Evolutionary conservation across 352 stramenopile genomes (phyloP).

Genomic region (Globisporangium splendens): DNA sequence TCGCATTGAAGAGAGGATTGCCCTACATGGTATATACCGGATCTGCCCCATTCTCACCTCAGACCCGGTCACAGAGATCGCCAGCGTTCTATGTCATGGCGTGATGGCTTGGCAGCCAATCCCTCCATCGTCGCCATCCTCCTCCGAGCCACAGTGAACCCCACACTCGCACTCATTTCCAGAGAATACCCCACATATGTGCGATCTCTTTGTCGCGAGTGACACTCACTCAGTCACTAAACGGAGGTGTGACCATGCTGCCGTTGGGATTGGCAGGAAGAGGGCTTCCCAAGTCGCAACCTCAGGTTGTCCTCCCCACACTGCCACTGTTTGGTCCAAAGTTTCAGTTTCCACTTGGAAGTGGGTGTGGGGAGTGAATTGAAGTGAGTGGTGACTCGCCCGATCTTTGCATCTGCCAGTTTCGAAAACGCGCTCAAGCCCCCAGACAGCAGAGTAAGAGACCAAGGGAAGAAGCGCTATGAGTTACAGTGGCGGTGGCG

Average conservation of each 20-base stretch:
- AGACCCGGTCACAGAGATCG: too few relatives aligned
- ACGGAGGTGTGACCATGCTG: background rate
- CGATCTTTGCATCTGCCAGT: background rate
- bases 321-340: too few relatives aligned
- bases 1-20: too few relatives aligned
- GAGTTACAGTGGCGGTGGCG: constrained; percentile 41
- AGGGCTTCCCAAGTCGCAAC: constrained; percentile 2
- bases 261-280: background rate
- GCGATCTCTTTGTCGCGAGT: too few relatives aligned
- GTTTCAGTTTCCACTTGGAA: background rate
- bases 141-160: too few relatives aligned
- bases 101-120: too few relatives aligned
- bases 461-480: constrained; percentile 18
- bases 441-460: background rate
- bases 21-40: too few relatives aligned
- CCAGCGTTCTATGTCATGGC: too few relatives aligned
- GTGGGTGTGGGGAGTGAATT: background rate
- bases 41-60: too few relatives aligned
- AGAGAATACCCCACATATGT: too few relatives aligned
- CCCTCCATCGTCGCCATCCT: too few relatives aligned
- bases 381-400: background rate
- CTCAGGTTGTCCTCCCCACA: background rate
- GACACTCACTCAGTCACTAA: background rate
- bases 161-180: too few relatives aligned
- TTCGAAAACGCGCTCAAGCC: background rate